Base-by-base conservation (phyloP, 2,329 filamentous ascomycete species). In the Ophiostoma pallidulum region DNA sequence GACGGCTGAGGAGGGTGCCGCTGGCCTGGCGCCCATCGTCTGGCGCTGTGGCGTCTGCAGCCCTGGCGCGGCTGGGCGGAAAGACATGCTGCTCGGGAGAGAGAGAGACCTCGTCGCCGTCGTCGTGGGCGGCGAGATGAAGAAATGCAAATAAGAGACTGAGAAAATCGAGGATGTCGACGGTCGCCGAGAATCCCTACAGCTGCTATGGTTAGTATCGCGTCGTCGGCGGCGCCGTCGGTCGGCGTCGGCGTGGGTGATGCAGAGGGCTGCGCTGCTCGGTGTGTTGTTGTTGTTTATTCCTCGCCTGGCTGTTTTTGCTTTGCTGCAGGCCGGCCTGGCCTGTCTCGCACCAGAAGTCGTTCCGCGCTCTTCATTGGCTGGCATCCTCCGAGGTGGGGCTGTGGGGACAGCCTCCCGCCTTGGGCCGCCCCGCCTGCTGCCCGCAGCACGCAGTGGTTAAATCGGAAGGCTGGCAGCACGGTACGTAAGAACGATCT, bases 21-120 rank as follows among this genome's bases (percentile, higher is more conserved):
- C 40, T 13, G 42, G 32, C 32, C 31, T 47, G 8, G 10, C 24
- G 24, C 42, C 31, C 9, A 31, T 37, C 40, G 36, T 38, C 31
- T 47, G 49, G 20, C 49, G 49, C 24, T 40, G 45, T 32, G 49
- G 49, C 33, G 45, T 48, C 37, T 48, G 49, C 29, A 44, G 16
- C 28, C 35, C 41, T 24, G 33, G n/a, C 29, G 39, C 35, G 22
- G 35, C 41, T 7, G 35, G 33, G 16, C 35, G 41, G 4, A 20
- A 48, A 2, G 47, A 14, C 47, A 48, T 48, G 4, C 7, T 32
- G 19, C 16, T 9, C 16, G 20, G 9, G 19, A 14, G 0, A n/a
- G n/a, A n/a, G n/a, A n/a, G n/a, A n/a, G n/a, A n/a, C 40, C 14
- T 36, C 8, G 38, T 31, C 13, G 24, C 14, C 6, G 28, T 39